These are phyloP conservation scores for Aspergillus fructus DNA, from an alignment of 2,329 filamentous ascomycete species.

Conservation along the genomic window DNA sequence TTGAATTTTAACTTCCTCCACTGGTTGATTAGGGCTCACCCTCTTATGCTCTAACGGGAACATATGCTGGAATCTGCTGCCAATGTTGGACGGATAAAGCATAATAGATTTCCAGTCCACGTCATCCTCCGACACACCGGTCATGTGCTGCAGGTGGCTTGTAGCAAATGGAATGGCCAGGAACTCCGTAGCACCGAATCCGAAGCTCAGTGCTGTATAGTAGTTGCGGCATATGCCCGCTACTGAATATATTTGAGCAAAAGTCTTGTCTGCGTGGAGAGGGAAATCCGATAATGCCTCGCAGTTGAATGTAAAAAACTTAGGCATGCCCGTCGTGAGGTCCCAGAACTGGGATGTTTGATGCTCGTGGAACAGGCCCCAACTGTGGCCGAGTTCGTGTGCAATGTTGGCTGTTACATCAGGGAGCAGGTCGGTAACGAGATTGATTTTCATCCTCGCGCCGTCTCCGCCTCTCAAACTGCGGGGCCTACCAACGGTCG, in stretches of 20 bases:
- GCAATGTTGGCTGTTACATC: slow-evolving; percentile 1
- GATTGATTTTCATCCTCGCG: not conserved
- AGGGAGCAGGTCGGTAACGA: not conserved
- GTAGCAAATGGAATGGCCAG: not conserved
- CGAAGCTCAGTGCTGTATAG: not conserved
- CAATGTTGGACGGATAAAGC: slow-evolving; percentile 1
- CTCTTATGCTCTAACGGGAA: no score
- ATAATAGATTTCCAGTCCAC: slow-evolving; percentile 15
- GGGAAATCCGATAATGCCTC: not conserved
- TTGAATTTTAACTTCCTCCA: not conserved
- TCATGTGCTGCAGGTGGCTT: not conserved
- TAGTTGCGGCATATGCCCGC: not conserved
- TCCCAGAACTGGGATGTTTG: slow-evolving; percentile 9
- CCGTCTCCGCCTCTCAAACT: not conserved
- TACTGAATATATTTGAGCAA: not conserved
- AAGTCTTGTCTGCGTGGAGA: not conserved
- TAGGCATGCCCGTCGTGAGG: not conserved
- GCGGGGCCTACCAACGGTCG: no score
- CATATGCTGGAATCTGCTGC: no score
- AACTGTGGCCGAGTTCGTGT: slow-evolving; percentile 14
- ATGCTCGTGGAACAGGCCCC: slow-evolving; percentile 13
- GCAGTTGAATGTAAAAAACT: slow-evolving; percentile 4
- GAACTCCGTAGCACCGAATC: not conserved
- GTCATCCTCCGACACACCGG: not conserved
- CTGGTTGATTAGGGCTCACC: not conserved